Conservation (phyloP, 805 yeast genomes). For the Metschnikowia bowlesiae region DNA sequence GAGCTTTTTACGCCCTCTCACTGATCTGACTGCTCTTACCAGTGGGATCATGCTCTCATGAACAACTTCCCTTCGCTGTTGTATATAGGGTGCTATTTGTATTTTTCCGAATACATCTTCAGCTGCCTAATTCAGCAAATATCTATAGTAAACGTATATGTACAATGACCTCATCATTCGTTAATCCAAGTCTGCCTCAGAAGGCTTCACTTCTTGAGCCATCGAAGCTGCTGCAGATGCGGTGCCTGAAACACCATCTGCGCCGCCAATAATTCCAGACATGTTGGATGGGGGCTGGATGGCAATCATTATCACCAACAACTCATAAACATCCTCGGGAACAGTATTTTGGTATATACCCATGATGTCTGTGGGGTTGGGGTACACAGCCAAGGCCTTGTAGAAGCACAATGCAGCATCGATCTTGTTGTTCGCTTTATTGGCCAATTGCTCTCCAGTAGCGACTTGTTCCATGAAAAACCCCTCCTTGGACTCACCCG, state of each 20-base stretch:
- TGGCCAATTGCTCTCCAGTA: slow-evolving; percentile 75
- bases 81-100: too few relatives aligned
- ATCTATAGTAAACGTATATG: slow-evolving; percentile 2
- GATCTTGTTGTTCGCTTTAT: slow-evolving; percentile 60
- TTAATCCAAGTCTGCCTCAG: slow-evolving; percentile 18
- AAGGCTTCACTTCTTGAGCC: slow-evolving; percentile 17
- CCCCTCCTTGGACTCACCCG: slow-evolving; percentile 60
- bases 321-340: slow-evolving; percentile 76
- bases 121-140: not conserved
- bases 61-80: too few relatives aligned
- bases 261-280: slow-evolving; percentile 54
- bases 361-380: slow-evolving; percentile 89
- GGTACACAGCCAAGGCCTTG: slow-evolving; percentile 89
- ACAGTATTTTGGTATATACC: slow-evolving; percentile 86
- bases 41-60: too few relatives aligned
- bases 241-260: slow-evolving; percentile 17
- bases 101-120: not conserved
- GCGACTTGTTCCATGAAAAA: slow-evolving; percentile 82
- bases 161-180: slow-evolving; percentile 4
- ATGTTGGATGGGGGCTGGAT: slow-evolving; percentile 82
- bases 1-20: not conserved
- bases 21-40: too few relatives aligned
- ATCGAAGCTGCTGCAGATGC: slow-evolving; percentile 28
- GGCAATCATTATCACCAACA: slow-evolving; percentile 84
- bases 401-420: slow-evolving; percentile 89